A percentile compares a stretch with the other conserved stretches of the same genome.
phyloP scores from a whole-genome alignment of 73 alveolate species.

The Paraurostyla sp. region DNA sequence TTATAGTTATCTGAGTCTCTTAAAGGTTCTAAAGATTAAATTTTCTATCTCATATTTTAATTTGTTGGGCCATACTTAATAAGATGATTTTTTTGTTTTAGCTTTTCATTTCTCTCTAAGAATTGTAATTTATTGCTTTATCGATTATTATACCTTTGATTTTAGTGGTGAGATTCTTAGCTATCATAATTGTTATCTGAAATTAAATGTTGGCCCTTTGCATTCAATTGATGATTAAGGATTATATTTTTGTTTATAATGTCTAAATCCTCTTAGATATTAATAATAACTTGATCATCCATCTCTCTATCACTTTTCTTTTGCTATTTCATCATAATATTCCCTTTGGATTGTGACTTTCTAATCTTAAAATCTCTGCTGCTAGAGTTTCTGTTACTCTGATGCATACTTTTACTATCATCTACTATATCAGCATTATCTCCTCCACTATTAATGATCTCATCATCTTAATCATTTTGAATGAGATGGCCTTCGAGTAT shows the following conservation, averaged over 20 bases:
- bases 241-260: slow-evolving; percentile 1
- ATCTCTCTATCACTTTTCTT: not conserved
- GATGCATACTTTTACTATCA: too few species aligned
- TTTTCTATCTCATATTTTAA: not conserved
- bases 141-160: slow-evolving; percentile 24
- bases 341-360: slow-evolving; percentile 2
- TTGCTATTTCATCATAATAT: slow-evolving; percentile 1
- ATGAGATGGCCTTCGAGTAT: not conserved
- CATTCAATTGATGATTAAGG: slow-evolving; percentile 18
- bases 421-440: too few species aligned
- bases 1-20: slow-evolving; percentile 1
- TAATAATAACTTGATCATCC: not conserved
- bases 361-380: slow-evolving; percentile 15
- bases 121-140: slow-evolving; percentile 48
- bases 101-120: slow-evolving; percentile 45
- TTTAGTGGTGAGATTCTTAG: not conserved
- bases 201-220: not conserved
- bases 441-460: too few species aligned
- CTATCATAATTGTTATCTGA: too few species aligned
- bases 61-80: slow-evolving; percentile 30
- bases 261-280: not conserved
- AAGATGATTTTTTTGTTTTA: slow-evolving; percentile 3
- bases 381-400: too few species aligned
- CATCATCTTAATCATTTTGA: not conserved
- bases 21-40: slow-evolving; percentile 19